phyloP scores from a whole-genome alignment of 2,329 filamentous ascomycete genomes.

The Triangularia setosa region DNA sequence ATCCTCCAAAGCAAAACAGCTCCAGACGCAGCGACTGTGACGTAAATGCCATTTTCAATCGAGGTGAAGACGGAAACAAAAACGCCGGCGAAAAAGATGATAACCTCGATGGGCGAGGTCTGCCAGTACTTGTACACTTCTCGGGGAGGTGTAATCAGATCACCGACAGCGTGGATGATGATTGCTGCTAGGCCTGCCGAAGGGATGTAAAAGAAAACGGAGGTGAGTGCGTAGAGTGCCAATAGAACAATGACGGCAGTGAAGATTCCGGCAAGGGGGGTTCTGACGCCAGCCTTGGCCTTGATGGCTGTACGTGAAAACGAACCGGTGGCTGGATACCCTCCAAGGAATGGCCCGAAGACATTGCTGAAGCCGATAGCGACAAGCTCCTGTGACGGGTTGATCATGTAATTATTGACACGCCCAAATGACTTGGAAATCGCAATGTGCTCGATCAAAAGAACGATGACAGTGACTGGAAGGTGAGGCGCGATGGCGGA shows the following conservation, averaged over 20 bases:
- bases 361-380: slow-evolving; percentile 91
- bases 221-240: slow-evolving; percentile 72
- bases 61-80: slow-evolving; percentile 49
- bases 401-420: slow-evolving; percentile 94
- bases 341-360: slow-evolving; percentile 86
- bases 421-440: slow-evolving; percentile 98
- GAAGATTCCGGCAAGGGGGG: slow-evolving; percentile 73
- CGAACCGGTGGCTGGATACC: slow-evolving; percentile 81
- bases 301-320: slow-evolving; percentile 73
- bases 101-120: slow-evolving; percentile 67
- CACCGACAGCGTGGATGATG: slow-evolving; percentile 79
- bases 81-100: slow-evolving; percentile 73
- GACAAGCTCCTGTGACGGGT: slow-evolving; percentile 94
- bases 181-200: slow-evolving; percentile 66
- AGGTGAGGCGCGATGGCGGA: slow-evolving; percentile 66
- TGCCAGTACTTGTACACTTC: slow-evolving; percentile 75
- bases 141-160: slow-evolving; percentile 69
- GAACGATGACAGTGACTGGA: slow-evolving; percentile 82
- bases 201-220: slow-evolving; percentile 79
- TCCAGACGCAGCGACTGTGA: slow-evolving; percentile 42
- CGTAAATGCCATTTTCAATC: slow-evolving; percentile 50
- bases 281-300: slow-evolving; percentile 77
- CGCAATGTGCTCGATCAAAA: slow-evolving; percentile 95
- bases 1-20: slow-evolving; percentile 43
- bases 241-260: slow-evolving; percentile 72